phyloP scores from a whole-genome alignment of 805 yeast species.

The Phaffomyces opuntiae region DNA sequence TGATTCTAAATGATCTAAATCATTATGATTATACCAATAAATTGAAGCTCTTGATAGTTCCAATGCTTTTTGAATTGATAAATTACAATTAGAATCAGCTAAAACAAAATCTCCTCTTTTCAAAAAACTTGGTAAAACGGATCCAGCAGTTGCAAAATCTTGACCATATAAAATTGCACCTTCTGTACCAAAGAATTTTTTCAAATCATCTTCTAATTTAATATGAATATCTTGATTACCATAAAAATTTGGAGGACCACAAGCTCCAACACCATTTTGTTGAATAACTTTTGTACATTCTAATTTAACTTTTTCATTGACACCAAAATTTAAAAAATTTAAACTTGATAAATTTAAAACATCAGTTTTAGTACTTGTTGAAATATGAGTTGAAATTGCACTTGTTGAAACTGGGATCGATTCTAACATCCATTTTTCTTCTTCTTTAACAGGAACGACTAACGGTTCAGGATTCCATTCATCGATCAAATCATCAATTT shows the following conservation, averaged over 20 bases:
- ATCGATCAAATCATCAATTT: slow-evolving; percentile 73
- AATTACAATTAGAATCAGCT: slow-evolving; percentile 71
- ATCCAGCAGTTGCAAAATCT: slow-evolving; percentile 78
- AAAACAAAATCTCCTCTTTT: slow-evolving; percentile 92
- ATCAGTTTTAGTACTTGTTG: slow-evolving; percentile 22
- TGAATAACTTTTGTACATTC: slow-evolving; percentile 54
- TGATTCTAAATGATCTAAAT: slow-evolving; percentile 71
- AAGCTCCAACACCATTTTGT: slow-evolving; percentile 89
- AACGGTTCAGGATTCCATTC: slow-evolving; percentile 94
- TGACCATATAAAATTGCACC: slow-evolving; percentile 85
- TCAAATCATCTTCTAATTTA: slow-evolving; percentile 66
- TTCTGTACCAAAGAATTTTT: slow-evolving; percentile 71
- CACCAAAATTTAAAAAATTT: slow-evolving; percentile 64
- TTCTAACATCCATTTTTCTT: slow-evolving; percentile 55
- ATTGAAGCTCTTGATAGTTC: slow-evolving; percentile 81
- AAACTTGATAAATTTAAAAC: slow-evolving; percentile 63
- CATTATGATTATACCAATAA: slow-evolving; percentile 73
- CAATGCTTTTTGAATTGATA: slow-evolving; percentile 83
- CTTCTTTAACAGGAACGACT: slow-evolving; percentile 43
- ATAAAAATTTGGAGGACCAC: slow-evolving; percentile 97
- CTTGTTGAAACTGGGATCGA: slow-evolving; percentile 60
- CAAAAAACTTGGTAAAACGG: slow-evolving; percentile 87
- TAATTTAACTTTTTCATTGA: slow-evolving; percentile 36
- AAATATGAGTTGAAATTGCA: slow-evolving; percentile 30
- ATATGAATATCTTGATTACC: slow-evolving; percentile 93